Conservation (phyloP, 768 basidiomycete genomes). For the Megacollybia marginata region DNA sequence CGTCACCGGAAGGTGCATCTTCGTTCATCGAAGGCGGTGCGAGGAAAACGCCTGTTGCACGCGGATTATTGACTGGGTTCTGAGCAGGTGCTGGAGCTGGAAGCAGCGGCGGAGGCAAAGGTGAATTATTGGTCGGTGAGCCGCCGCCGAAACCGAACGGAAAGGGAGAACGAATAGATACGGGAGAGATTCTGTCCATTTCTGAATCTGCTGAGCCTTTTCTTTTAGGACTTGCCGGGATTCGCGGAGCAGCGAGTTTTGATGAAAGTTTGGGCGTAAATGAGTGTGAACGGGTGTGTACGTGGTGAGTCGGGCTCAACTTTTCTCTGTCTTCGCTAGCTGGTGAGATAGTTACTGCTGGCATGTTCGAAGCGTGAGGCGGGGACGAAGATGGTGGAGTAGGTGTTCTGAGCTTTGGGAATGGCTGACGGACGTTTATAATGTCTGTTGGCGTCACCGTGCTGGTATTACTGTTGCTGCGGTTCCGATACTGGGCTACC, state of each 20-base stretch:
- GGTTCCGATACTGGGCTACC: slow-evolving; percentile 58
- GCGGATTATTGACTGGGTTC: slow-evolving; percentile 3
- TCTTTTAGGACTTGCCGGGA: slow-evolving; percentile 48
- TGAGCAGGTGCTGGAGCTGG: slow-evolving; percentile 4
- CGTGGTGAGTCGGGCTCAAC: slow-evolving; percentile 25
- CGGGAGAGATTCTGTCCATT: slow-evolving; percentile 16
- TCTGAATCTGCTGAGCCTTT: slow-evolving; percentile 43
- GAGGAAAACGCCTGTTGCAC: slow-evolving; percentile 23
- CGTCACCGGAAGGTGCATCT: slow-evolving; percentile 20
- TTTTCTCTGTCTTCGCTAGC: slow-evolving; percentile 6
- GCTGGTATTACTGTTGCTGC: slow-evolving; percentile 51
- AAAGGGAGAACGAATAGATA: slow-evolving; percentile 1
- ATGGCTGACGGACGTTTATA: slow-evolving; percentile 35
- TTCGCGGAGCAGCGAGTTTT: slow-evolving; percentile 50
- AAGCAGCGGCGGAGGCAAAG: slow-evolving; percentile 1
- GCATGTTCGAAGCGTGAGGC: slow-evolving; percentile 13
- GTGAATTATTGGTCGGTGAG: not conserved
- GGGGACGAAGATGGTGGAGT: not conserved
- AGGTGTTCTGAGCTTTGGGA: slow-evolving; percentile 22
- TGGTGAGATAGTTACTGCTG: slow-evolving; percentile 30
- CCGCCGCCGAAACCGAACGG: not conserved
- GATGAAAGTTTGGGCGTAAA: slow-evolving; percentile 69
- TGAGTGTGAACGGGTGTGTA: slow-evolving; percentile 59
- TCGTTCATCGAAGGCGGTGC: slow-evolving; percentile 45
- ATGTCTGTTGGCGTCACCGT: slow-evolving; percentile 9